Conservation (phyloP, 2,329 filamentous ascomycete species). For the Alternaria panax region DNA sequence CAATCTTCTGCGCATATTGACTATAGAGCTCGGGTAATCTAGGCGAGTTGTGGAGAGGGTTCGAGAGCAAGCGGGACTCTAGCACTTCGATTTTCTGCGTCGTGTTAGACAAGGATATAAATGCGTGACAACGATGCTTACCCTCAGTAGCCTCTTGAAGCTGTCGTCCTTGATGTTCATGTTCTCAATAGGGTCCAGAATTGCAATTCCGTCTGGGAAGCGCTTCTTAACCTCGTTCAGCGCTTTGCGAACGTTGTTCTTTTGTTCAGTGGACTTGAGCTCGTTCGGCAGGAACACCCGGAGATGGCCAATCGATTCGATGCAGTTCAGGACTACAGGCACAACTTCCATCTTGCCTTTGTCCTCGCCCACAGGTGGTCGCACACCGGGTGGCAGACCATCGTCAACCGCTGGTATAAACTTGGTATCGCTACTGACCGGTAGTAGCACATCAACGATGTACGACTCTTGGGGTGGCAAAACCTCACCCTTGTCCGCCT, state of each 20-base stretch:
- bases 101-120: constrained; percentile 18
- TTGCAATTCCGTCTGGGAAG: constrained; percentile 89
- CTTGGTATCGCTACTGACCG: constrained; percentile 62
- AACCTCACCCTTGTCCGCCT: constrained; percentile 68
- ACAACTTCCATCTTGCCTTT: constrained; percentile 80
- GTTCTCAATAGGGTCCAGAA: constrained; percentile 92
- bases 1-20: constrained; percentile 83
- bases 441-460: constrained; percentile 82
- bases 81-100: constrained; percentile 91
- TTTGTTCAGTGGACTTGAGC: constrained; percentile 70
- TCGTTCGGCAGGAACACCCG: constrained; percentile 84
- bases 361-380: constrained; percentile 68
- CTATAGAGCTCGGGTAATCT: constrained; percentile 84
- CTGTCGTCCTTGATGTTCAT: constrained; percentile 93
- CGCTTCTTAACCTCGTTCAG: constrained; percentile 82
- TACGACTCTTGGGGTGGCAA: constrained; percentile 79
- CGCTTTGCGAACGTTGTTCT: constrained; percentile 70
- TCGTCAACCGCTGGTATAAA: constrained; percentile 67
- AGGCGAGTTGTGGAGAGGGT: constrained; percentile 90
- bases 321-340: constrained; percentile 83
- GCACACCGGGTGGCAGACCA: constrained; percentile 70
- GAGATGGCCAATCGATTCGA: constrained; percentile 84
- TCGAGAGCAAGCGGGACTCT: constrained; percentile 86
- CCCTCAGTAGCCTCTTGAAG: constrained; percentile 86
- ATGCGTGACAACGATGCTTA: constrained; percentile 43